Base-by-base conservation (phyloP, 306 rosid genomes). In the Notholithocarpus densiflorus region DNA sequence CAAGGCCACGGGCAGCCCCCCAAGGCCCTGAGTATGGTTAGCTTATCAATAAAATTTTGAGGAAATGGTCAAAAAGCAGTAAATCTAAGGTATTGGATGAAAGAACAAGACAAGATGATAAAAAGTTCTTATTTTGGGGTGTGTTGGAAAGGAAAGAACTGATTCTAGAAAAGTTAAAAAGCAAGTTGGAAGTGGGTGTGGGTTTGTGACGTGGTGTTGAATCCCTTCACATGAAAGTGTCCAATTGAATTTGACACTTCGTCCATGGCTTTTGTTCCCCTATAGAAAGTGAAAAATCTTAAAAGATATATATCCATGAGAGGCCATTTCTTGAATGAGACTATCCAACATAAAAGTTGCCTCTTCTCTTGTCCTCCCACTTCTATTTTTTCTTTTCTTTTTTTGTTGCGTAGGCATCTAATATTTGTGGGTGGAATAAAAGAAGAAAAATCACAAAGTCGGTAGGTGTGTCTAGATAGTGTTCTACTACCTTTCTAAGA, bases 141-240 rank as follows among this genome's bases (percentile, higher is more conserved):
- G 43, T 37, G 43, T 40, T 40, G 45, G 45, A 40, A 40, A 40
- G 6, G 53, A 56, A 21, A 77, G 81, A 68, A 77, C 75, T 20
- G 32, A 68, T 77, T 68, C 81, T 18, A 18, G 57, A n/a, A 57
- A 17, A 14, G 17, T 65, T 17, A 14, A 68, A 65, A 19, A 18
- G 55, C 26, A 77, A 34, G 65, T 68, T 66, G 81, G 66, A 21
- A 34, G 53, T 48, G 79, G 79, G 54, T 40, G 17, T 48, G 4
- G 53, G 17, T 12, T 48, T 45, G 10, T 75, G 71, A 75, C 72
- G 34, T 61, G 21, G 79, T 23, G 79, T 76, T 53, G 6, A 69
- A 64, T 48, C 73, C 79, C 37, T 20, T 53, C 60, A 61, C 79
- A 57, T 45, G 60, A 11, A 75, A 19, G 59, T 75, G 69, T 43